Percentiles rank a stretch among this genome's conserved stretches.
phyloP scores from a whole-genome alignment of 192 early-diverging fungal genomes.

The Gonapodya prolifera region DNA sequence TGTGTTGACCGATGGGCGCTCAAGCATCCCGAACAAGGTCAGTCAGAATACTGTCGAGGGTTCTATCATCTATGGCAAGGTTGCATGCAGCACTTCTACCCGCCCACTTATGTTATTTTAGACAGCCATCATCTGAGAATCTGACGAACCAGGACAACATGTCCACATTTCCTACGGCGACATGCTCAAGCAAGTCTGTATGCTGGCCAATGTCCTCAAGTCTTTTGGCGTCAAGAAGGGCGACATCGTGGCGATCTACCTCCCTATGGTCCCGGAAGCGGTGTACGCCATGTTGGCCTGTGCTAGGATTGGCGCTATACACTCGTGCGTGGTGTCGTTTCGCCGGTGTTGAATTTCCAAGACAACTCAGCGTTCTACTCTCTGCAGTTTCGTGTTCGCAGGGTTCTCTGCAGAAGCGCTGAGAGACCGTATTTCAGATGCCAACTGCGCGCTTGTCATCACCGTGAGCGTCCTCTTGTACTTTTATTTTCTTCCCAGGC shows the following conservation, averaged over 20 bases:
- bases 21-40: constrained; percentile 57
- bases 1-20: constrained; percentile 89
- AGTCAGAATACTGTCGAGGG: not conserved
- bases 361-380: constrained; percentile 8
- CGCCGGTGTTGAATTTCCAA: not conserved
- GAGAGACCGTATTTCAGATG: constrained; percentile 81
- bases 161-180: constrained; percentile 69
- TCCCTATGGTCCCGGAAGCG: constrained; percentile 96
- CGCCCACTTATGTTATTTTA: no score
- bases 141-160: constrained; percentile 71
- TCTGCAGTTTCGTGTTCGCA: constrained; percentile 76
- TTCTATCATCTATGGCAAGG: not conserved
- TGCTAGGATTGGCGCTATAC: constrained; percentile 80
- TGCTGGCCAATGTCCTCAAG: constrained; percentile 73
- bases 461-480: constrained; percentile 24
- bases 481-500: no score
- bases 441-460: constrained; percentile 64
- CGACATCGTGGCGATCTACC: constrained; percentile 90
- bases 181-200: constrained; percentile 69
- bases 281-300: constrained; percentile 87
- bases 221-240: constrained; percentile 79
- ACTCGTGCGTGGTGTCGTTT: constrained; percentile 26
- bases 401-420: constrained; percentile 90
- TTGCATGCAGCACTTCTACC: not conserved
- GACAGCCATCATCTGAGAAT: constrained; percentile 77